Evolutionary conservation across 768 basidiomycete species (phyloP), one percentile per base, ranked within the genome.

Genomic region (Nidularia pulvinata): DNA sequence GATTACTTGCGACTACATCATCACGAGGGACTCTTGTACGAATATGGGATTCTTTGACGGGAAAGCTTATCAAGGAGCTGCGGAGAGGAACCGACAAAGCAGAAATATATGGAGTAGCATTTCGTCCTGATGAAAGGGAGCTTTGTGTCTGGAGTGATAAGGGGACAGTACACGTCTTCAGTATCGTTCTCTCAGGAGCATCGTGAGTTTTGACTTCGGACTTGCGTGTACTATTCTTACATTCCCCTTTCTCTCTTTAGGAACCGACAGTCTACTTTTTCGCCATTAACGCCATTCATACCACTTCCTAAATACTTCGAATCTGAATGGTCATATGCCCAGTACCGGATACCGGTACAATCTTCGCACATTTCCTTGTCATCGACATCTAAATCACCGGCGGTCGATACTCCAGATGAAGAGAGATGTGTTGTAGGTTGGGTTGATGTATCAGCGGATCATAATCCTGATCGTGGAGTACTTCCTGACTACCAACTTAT

Each of bases 321-420:
- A 62, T 95, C 93, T n/a, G 89, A 95, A 67, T 96, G 94, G 95
- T 95, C 94, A 0, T 95, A 96, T 64, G 92, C 94, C 11, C 89
- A 92, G 59, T 97, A 91, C 66, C 83, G 91, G 43, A 90, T 97
- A 63, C 94, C 94, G 2, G 75, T 88, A 2, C 91, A 93, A 59
- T 87, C 88, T 1, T 77, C 93, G 6, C 92, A 95, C 57, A 88
- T 93, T 46, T 87, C 90, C 9, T 70, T 94, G 34, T 84, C 88
- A 10, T 82, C 89, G 2, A 79, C 84, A n/a, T 79, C 85, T 48
- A 79, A 80, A 55, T 76, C 86, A 2, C 74, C 85, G 5, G 74
- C 79, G 11, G 74, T 76, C 2, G 88, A 87, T 59, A 73, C 85
- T 33, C 80, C 80, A 30, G 93, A 91, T 44, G 93, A 93, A 67